Conservation (phyloP, 352 stramenopile genomes). For the Globisporangium rhizosaccharum region DNA sequence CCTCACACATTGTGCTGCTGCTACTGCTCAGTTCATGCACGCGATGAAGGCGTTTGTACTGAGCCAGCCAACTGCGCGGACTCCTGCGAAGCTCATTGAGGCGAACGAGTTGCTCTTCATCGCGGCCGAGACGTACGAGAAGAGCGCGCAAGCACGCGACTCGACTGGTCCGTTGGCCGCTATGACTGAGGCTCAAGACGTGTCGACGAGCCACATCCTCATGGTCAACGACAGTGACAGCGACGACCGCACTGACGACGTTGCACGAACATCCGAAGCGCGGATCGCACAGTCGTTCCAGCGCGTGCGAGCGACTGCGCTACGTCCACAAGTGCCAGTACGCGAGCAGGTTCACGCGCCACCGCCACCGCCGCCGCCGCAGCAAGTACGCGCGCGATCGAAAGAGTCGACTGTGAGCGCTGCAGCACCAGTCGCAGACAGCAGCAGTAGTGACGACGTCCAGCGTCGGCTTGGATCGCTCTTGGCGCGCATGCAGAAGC, state of each 20-base stretch:
- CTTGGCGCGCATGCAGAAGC: slow-evolving; percentile 30
- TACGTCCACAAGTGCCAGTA: no score
- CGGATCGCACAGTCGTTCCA: background rate
- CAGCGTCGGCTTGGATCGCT: slow-evolving; percentile 30
- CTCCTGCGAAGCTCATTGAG: slow-evolving; percentile 21
- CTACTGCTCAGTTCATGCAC: slow-evolving; percentile 30
- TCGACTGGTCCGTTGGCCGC: background rate
- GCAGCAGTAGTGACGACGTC: slow-evolving; percentile 13
- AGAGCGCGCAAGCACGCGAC: slow-evolving; percentile 12
- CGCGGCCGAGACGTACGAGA: slow-evolving; percentile 39
- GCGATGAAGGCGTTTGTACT: slow-evolving; percentile 37
- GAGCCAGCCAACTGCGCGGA: slow-evolving; percentile 15
- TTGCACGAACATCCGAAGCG: background rate
- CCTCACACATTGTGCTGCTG: background rate
- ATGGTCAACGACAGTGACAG: background rate
- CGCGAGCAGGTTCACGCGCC: no score
- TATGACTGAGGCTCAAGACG: background rate
- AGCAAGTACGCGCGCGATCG: no score
- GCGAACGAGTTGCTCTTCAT: slow-evolving; percentile 46
- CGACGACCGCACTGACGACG: background rate
- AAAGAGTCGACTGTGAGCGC: slow-evolving; percentile 1
- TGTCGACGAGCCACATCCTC: slow-evolving; percentile 4
- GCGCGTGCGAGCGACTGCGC: background rate
- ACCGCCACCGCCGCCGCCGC: no score
- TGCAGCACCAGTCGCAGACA: slow-evolving; percentile 15